Conservation (phyloP, 352 stramenopile genomes). For the Pythium brassicae region DNA sequence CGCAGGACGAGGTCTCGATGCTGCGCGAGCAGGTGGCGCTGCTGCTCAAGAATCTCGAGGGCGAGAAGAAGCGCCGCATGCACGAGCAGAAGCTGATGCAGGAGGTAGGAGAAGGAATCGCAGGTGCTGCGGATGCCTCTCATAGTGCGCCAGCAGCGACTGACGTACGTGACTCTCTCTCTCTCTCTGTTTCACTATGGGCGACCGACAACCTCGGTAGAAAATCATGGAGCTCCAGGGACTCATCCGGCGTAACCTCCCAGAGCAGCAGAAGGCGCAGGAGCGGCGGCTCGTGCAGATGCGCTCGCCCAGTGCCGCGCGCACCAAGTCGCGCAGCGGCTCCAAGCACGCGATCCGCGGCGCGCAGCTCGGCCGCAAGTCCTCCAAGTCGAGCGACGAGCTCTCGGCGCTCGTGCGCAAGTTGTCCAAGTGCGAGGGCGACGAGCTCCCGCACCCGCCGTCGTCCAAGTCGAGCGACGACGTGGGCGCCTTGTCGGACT, state of each 20-base stretch:
- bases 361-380: constrained; percentile 5
- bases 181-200: background rate
- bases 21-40: constrained; percentile 56
- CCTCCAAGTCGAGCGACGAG: constrained; percentile 12
- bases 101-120: no score
- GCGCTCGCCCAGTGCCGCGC: constrained; percentile 12
- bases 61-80: constrained; percentile 63
- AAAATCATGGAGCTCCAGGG: constrained; percentile 75
- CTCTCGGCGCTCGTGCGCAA: background rate
- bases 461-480: constrained; percentile 8
- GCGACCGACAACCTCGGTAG: constrained; percentile 6
- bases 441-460: background rate
- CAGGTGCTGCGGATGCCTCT: no score
- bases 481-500: background rate
- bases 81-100: constrained; percentile 69
- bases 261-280: constrained; percentile 33
- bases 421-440: background rate
- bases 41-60: constrained; percentile 50
- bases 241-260: constrained; percentile 48
- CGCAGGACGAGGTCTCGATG: constrained; percentile 27
- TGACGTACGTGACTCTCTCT: background rate
- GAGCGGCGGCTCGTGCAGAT: constrained; percentile 25
- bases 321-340: constrained; percentile 2
- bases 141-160: background rate
- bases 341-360: constrained; percentile 10